Base-by-base conservation (phyloP, 495 filamentous ascomycete genomes). In the Pyrenula massariospora region DNA sequence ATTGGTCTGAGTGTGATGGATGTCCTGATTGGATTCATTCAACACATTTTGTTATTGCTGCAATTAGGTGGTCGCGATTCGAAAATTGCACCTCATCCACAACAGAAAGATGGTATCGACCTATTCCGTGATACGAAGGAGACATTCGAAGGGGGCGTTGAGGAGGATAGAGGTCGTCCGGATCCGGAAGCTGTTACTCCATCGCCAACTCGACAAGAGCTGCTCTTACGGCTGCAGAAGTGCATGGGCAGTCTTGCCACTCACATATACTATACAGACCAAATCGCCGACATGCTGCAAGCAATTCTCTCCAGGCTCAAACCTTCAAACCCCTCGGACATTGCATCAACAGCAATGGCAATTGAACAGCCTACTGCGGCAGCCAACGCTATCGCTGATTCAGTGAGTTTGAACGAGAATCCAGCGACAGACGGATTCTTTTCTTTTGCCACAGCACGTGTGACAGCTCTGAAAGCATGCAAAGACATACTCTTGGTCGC, bases 1-100 rank as follows among this genome's bases (percentile, higher is more conserved):
- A 95, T 96, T 57, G 91, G 91, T 1, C 75, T 96, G 48, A 95
- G 89, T 62, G 86, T 95, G 22, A 96, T 95, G 79, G 91, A 96
- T 65, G 82, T 95, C 5, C 73, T 95, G 20, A 72, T 92, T 21
- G 87, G 88, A 20, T 76, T 96, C 3, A 77, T 95, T 55, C 82
- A 85, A 48, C 89, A 93, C 57, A 85, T 88, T 59, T 80, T 89
- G 56, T 75, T 80, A 54, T 68, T 92, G 15, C 76, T 95, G 2
- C 85, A 89, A 55, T 68, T 85, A 24, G 79, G 77, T 24, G 76
- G 70, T n/a, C 59, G 63, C 48, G 48, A 60, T 15, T 59, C 63
- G 19, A 59, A 60, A 58, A 68, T 72, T 50, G 55, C 58, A 23
- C 63, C 63, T 15, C 60, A 59, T 56, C 59, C 62, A 54, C 61